These are phyloP conservation scores for Populus alba DNA, from an alignment of 345 rosid species.

Conservation along the genomic window DNA sequence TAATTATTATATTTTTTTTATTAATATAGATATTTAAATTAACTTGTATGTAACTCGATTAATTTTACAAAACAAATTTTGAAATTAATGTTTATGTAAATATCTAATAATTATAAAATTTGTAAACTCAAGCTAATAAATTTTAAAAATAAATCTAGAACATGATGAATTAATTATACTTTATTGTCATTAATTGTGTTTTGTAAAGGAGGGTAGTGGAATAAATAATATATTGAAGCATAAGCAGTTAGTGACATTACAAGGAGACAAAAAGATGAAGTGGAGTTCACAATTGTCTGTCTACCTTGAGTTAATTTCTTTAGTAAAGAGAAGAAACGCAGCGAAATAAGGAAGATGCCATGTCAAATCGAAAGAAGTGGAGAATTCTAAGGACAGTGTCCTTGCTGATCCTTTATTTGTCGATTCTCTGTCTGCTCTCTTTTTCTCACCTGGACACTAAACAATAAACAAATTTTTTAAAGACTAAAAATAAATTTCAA, in stretches of 20 bases:
- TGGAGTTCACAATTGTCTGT: conserved; percentile 8
- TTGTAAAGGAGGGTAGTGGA: not conserved
- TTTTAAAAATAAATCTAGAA: too few species aligned
- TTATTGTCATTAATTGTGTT: not conserved
- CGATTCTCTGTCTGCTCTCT: too few species aligned
- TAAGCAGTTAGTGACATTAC: not conserved
- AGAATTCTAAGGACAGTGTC: conserved; percentile 13
- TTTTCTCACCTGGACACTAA: too few species aligned
- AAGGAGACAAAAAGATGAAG: not conserved
- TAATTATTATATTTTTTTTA: not conserved
- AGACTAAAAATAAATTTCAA: too few species aligned
- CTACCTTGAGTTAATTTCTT: conserved; percentile 9
- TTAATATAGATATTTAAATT: too few species aligned
- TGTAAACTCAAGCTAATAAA: too few species aligned
- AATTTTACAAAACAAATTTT: too few species aligned
- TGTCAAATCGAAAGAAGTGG: conserved; percentile 8
- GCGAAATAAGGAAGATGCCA: not conserved
- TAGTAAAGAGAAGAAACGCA: not conserved
- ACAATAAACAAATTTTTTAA: too few species aligned
- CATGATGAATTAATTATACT: too few species aligned
- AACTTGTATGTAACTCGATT: too few species aligned
- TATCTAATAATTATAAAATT: too few species aligned
- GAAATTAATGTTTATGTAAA: too few species aligned
- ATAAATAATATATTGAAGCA: not conserved
- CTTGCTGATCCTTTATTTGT: not conserved